Percentiles rank a stretch among this genome's conserved stretches.
Conservation (phyloP, 1,139 yeast genomes). For the Pichia sp. region DNA sequence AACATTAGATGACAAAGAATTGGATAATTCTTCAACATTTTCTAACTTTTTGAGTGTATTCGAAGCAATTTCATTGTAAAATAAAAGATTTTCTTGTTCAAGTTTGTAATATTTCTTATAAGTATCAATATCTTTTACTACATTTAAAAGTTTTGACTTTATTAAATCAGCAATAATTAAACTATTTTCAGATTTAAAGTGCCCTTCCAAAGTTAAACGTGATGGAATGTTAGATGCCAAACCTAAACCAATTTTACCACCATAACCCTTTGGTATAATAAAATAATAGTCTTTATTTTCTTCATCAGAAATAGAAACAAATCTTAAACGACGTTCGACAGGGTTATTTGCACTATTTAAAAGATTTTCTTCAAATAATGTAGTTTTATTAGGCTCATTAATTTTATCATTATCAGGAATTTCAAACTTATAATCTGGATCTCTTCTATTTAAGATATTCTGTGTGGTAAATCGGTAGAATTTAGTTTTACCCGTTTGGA, state of each 20-base stretch:
- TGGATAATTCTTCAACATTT: neutral
- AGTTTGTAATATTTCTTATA: neutral
- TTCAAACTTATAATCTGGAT: conserved; percentile 3
- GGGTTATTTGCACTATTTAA: conserved; percentile 5
- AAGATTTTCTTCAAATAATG: conserved; percentile 20
- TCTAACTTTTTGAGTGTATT: neutral
- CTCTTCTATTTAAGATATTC: conserved; percentile 29
- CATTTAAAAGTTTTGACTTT: neutral
- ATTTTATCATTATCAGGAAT: neutral
- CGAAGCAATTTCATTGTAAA: neutral
- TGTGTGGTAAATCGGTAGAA: conserved; percentile 57
- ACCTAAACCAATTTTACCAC: conserved; percentile 1
- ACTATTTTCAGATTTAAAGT: conserved; percentile 2
- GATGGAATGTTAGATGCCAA: neutral
- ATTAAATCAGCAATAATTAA: neutral
- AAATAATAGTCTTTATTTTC: neutral
- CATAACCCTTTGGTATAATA: conserved; percentile 6
- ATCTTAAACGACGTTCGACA: conserved; percentile 5
- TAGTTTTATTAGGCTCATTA: neutral
- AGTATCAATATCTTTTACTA: conserved; percentile 1
- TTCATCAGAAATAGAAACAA: neutral
- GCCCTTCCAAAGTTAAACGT: neutral
- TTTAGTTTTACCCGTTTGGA: conserved; percentile 67
- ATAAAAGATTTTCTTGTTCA: neutral
- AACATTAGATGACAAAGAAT: neutral